Evolutionary conservation across 371 early-diverging fungal genomes (phyloP), one percentile per base, ranked within the genome.

Genomic region (Funneliformis caledonium): DNA sequence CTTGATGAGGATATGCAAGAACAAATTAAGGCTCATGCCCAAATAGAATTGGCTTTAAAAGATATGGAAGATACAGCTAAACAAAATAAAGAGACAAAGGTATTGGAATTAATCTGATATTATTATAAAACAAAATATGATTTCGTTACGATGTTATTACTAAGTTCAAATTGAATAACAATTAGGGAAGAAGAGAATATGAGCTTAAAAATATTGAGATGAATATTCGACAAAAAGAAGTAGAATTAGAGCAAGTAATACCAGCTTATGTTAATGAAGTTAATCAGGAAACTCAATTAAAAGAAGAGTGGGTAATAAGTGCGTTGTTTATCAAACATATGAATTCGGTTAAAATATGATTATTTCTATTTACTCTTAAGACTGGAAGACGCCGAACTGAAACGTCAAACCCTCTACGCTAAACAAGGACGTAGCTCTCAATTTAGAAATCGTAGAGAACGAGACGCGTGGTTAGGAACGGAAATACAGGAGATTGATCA

Each of bases 391-490:
- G 65, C 81, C 22, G 88, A 93, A 59, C 77, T 87, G 31, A 84
- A 90, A 61, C 84, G 92, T 83, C 88, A 90, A 73, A 83, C 84
- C 12, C 89, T 97, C 8, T 89, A 92, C 82, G 91, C 94, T 43
- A 97, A 95, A 83, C 96, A 96, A 83, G 96, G 96, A 5, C 92
- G 97, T 19, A 87, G 92, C 6, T 87, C 91, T 4, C 93, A 93
- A 81, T 97, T 97, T 83, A 43, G 81, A 11, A 91, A 83, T 81
- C 89, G 91, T 74, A 83, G 80, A 0, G 93, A 95, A 56, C 93
- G 97, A 52, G 96, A 97, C 81, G 80, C 80, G 3, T 96, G 93
- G 92, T 83, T 98, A 33, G 85, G 85, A 5, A 81, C 80, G 12
- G 94, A 97, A 83, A 93, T 96, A 72, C 78, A 83, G 2, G 88